phyloP scores from a whole-genome alignment of 495 filamentous ascomycete genomes.

The Lepraria neglecta region DNA sequence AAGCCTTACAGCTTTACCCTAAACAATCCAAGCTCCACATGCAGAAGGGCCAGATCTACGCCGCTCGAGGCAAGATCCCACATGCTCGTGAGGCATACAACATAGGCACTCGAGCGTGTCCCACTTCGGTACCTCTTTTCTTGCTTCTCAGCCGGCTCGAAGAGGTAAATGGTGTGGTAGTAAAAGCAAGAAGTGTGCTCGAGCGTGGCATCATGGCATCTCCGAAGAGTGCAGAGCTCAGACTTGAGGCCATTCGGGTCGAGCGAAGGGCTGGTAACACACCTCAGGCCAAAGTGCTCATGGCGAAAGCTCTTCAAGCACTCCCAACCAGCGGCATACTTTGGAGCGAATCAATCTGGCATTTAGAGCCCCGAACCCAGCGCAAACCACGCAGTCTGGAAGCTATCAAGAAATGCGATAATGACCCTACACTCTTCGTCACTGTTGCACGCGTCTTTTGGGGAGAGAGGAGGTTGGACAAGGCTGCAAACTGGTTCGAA shows the following conservation, averaged over 20 bases:
- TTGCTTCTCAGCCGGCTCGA: constrained; percentile 81
- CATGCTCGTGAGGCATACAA: constrained; percentile 89
- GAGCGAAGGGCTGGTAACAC: constrained; percentile 84
- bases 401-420: constrained; percentile 93
- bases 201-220: constrained; percentile 82
- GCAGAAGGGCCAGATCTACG: constrained; percentile 98
- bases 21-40: constrained; percentile 87
- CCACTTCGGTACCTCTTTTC: constrained; percentile 80
- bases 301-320: constrained; percentile 89
- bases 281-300: constrained; percentile 75
- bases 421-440: constrained; percentile 78
- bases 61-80: constrained; percentile 63
- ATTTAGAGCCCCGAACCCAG: constrained; percentile 85
- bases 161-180: constrained; percentile 73
- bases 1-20: constrained; percentile 84
- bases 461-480: constrained; percentile 75
- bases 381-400: constrained; percentile 84
- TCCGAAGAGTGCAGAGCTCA: constrained; percentile 77
- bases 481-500: constrained; percentile 93
- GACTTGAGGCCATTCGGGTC: constrained; percentile 85
- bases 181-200: constrained; percentile 87
- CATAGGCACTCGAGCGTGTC: constrained; percentile 79
- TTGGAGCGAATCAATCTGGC: constrained; percentile 90
- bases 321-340: constrained; percentile 82
- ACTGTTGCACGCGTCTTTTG: constrained; percentile 71